A percentile compares a stretch with the other conserved stretches of the same genome.
Conservation (phyloP, 2,329 filamentous ascomycete genomes). For the Pseudonectria buxi region DNA sequence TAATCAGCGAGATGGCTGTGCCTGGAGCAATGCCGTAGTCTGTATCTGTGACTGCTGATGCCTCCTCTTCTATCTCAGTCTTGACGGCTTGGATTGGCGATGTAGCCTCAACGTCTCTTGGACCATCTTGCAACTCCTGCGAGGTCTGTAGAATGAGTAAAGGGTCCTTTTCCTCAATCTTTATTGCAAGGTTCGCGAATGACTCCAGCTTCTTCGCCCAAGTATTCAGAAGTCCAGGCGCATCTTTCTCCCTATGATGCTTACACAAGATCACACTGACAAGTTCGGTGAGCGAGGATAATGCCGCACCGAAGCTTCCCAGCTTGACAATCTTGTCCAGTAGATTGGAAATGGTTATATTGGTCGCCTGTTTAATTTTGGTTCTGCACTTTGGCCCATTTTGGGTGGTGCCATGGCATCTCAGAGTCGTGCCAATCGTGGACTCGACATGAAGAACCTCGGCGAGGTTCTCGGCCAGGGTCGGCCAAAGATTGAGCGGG, state of each 20-base stretch:
- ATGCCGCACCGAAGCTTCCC: conserved; percentile 9
- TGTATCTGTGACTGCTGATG: background rate
- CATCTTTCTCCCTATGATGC: background rate
- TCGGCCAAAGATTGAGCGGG: conserved; percentile 2
- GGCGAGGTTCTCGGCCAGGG: conserved; percentile 1
- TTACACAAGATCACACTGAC: conserved; percentile 15
- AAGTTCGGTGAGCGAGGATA: conserved; percentile 7
- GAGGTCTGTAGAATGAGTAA: too few species aligned
- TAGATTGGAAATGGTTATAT: conserved; percentile 2
- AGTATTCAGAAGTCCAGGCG: background rate
- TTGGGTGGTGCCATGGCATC: conserved; percentile 8
- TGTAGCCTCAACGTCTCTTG: too few species aligned
- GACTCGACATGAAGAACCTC: conserved; percentile 4
- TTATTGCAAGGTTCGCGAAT: background rate
- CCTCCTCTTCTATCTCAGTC: conserved; percentile 5
- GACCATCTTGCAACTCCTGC: too few species aligned
- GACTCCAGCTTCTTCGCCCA: conserved; percentile 12
- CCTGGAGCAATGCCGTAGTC: too few species aligned
- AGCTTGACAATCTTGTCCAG: conserved; percentile 5
- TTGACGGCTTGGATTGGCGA: conserved; percentile 1
- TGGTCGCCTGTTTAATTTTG: conserved; percentile 3
- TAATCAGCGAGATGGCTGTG: too few species aligned
- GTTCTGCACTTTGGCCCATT: conserved; percentile 1
- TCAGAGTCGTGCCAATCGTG: background rate
- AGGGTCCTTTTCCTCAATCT: too few species aligned